These are phyloP conservation scores for Naganishia vaughanmartiniae DNA, from an alignment of 768 basidiomycete species.

Conservation along the genomic window DNA sequence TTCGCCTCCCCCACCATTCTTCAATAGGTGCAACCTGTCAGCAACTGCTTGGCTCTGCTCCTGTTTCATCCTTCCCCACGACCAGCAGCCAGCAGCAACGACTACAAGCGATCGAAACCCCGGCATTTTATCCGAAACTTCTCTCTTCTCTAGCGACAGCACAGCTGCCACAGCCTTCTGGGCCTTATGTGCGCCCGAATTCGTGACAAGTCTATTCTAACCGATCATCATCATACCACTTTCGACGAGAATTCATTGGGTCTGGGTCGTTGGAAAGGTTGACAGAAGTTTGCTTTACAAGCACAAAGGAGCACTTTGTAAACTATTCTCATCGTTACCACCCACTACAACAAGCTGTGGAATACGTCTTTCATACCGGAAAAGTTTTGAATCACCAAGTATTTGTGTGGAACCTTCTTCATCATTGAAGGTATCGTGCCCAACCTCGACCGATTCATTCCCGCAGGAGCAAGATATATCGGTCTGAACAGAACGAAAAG, in stretches of 20 bases:
- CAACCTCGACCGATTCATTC: neutral
- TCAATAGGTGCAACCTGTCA: neutral
- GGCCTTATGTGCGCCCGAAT: neutral
- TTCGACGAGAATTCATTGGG: neutral
- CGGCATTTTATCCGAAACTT: conserved; percentile 20
- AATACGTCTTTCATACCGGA: neutral
- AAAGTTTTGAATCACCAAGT: neutral
- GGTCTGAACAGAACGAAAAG: neutral
- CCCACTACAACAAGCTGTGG: neutral
- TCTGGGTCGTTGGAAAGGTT: neutral
- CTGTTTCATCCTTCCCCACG: neutral
- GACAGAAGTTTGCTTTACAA: neutral
- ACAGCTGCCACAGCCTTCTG: neutral
- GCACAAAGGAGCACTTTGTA: neutral
- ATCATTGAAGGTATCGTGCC: neutral
- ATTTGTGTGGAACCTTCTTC: neutral
- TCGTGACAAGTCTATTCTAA: neutral
- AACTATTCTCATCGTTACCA: neutral
- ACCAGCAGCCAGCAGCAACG: neutral
- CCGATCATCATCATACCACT: conserved; percentile 1
- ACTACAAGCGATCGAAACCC: neutral
- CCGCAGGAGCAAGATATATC: neutral
- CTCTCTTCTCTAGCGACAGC: neutral
- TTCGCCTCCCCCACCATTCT: too few relatives aligned
- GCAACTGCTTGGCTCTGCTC: neutral